Percentiles rank a stretch among this genome's conserved stretches.
phyloP scores from a whole-genome alignment of 441 rosid genomes.

The Sinapis alba region DNA sequence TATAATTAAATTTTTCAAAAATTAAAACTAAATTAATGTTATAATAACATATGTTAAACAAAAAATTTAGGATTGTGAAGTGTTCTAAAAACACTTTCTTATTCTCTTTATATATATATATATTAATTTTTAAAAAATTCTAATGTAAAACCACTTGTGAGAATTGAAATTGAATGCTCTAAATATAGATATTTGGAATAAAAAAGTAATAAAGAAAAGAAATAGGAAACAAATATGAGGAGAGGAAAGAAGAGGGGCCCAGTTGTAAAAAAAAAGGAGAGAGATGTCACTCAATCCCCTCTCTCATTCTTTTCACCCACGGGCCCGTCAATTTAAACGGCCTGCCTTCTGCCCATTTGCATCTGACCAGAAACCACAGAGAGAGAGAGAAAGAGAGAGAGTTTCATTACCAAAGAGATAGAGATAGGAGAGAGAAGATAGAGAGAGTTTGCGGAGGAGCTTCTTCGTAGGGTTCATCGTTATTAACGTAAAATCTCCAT shows the following conservation, averaged over 20 bases:
- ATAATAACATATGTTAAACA: too few relatives aligned
- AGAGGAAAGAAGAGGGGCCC: constrained; percentile 10
- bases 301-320: constrained; percentile 2
- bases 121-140: too few relatives aligned
- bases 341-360: constrained; percentile 1
- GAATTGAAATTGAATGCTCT: too few relatives aligned
- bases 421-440: not conserved
- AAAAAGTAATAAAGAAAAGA: not conserved
- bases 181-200: not conserved
- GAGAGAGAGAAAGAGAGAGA: not conserved
- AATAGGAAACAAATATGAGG: not conserved
- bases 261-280: not conserved
- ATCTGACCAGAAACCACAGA: constrained; percentile 2
- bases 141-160: too few relatives aligned
- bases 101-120: too few relatives aligned
- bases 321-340: constrained; percentile 28
- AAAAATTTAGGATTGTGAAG: too few relatives aligned
- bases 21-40: too few relatives aligned
- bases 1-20: too few relatives aligned
- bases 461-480: constrained; percentile 29
- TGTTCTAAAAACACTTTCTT: too few relatives aligned
- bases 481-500: constrained; percentile 5
- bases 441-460: constrained; percentile 33
- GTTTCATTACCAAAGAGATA: not conserved
- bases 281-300: not conserved